Conservation (phyloP, 2,329 filamentous ascomycete species). For the Neonectria hederae region DNA sequence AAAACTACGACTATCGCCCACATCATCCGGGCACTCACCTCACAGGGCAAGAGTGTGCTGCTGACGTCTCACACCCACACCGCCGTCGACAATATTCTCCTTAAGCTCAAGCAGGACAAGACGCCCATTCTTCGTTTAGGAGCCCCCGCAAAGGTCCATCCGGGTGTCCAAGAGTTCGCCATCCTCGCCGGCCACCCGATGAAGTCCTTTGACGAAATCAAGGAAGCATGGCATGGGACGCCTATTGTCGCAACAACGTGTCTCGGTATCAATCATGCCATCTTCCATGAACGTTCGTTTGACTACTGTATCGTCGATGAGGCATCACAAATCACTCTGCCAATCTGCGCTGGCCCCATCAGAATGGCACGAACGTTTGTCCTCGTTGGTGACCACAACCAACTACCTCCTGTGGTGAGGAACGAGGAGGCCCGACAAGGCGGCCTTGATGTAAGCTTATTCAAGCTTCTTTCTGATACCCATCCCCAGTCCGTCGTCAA, state of each 20-base stretch:
- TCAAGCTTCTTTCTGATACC: slow-evolving; percentile 89
- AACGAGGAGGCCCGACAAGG: slow-evolving; percentile 88
- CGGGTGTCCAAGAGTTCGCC: slow-evolving; percentile 86
- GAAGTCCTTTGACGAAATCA: slow-evolving; percentile 83
- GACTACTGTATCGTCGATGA: slow-evolving; percentile 99
- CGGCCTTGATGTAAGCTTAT: slow-evolving; percentile 90
- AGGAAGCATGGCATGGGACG: slow-evolving; percentile 82
- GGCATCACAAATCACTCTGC: slow-evolving; percentile 95
- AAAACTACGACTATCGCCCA: slow-evolving; percentile 99
- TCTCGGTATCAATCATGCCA: slow-evolving; percentile 85
- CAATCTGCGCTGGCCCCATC: slow-evolving; percentile 93
- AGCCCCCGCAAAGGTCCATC: slow-evolving; percentile 84
- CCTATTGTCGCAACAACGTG: slow-evolving; percentile 96
- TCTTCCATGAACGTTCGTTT: slow-evolving; percentile 90
- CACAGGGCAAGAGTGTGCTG: slow-evolving; percentile 90
- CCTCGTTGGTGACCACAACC: slow-evolving; percentile 95
- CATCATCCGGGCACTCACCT: slow-evolving; percentile 89
- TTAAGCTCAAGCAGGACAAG: slow-evolving; percentile 85
- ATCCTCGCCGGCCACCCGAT: slow-evolving; percentile 79
- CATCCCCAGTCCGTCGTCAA: slow-evolving; percentile 90
- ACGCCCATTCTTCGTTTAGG: slow-evolving; percentile 88
- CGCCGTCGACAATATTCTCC: slow-evolving; percentile 95
- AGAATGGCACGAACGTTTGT: slow-evolving; percentile 93
- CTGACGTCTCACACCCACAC: slow-evolving; percentile 97
- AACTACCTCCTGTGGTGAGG: slow-evolving; percentile 91